Evolutionary conservation across 495 filamentous ascomycete genomes (phyloP).

Genomic region (Pseudomonodictys pantanalensis): DNA sequence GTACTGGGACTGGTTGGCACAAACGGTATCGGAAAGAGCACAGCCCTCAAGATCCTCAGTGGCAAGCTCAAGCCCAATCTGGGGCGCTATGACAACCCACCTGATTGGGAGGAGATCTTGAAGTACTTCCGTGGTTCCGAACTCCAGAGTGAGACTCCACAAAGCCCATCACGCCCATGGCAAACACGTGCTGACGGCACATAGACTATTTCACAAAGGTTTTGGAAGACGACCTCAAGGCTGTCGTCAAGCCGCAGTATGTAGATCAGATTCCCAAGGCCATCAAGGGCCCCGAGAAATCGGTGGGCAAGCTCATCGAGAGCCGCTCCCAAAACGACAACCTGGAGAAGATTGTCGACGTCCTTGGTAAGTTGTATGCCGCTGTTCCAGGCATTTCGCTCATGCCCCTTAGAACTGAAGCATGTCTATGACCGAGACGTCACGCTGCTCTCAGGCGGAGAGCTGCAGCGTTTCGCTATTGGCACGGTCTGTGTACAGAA

Average conservation of each 20-base stretch:
- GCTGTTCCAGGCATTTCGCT: slow-evolving; percentile 20
- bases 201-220: slow-evolving; percentile 98
- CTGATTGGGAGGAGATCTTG: slow-evolving; percentile 98
- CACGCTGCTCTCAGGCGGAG: slow-evolving; percentile 85
- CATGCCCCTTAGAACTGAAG: slow-evolving; percentile 61
- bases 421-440: slow-evolving; percentile 89
- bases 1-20: slow-evolving; percentile 97
- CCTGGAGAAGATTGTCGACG: slow-evolving; percentile 77
- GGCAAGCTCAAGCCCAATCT: slow-evolving; percentile 98
- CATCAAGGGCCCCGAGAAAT: slow-evolving; percentile 72
- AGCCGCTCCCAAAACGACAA: slow-evolving; percentile 72
- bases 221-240: slow-evolving; percentile 91
- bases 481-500: slow-evolving; percentile 92
- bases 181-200: slow-evolving; percentile 13
- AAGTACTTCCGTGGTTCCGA: slow-evolving; percentile 97
- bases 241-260: slow-evolving; percentile 98
- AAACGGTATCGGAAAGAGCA: slow-evolving; percentile 99
- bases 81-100: slow-evolving; percentile 90
- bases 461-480: slow-evolving; percentile 96
- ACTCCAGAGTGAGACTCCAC: slow-evolving; percentile 72
- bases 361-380: slow-evolving; percentile 55
- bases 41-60: slow-evolving; percentile 93
- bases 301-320: slow-evolving; percentile 73
- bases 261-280: slow-evolving; percentile 96
- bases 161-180: not conserved